These are phyloP conservation scores for Claviceps maximensis DNA, from an alignment of 2,329 filamentous ascomycete species.

Conservation along the genomic window DNA sequence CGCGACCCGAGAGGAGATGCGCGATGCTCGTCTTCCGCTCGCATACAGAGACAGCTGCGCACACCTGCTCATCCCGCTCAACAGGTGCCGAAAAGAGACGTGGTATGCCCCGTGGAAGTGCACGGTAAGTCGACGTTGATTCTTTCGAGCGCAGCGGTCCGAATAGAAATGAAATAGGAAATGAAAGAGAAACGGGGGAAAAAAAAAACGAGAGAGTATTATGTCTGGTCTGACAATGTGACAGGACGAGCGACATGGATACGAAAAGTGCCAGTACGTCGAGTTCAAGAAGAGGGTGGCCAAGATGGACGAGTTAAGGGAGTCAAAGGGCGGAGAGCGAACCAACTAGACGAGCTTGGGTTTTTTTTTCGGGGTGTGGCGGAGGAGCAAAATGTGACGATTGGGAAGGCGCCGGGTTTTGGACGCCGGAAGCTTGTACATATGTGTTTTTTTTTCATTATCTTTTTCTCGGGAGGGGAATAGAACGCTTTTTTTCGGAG, in stretches of 20 bases:
- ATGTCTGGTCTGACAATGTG: conserved; percentile 4
- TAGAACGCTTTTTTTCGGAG: neutral
- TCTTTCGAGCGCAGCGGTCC: neutral
- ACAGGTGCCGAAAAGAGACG: conserved; percentile 81
- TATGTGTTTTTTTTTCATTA: neutral
- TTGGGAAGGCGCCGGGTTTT: neutral
- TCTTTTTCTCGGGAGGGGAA: neutral
- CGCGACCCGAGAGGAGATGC: conserved; percentile 86
- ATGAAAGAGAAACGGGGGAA: neutral
- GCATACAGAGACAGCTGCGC: conserved; percentile 94
- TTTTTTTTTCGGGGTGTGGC: too few species aligned
- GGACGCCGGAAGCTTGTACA: conserved; percentile 1
- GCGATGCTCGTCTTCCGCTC: conserved; percentile 73
- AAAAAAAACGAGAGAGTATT: neutral
- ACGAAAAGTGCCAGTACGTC: conserved; percentile 98
- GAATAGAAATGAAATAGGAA: neutral
- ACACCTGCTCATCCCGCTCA: conserved; percentile 85
- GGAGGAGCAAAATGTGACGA: neutral
- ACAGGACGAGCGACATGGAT: conserved; percentile 89
- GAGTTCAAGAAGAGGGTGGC: conserved; percentile 97
- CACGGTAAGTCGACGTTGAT: conserved; percentile 48
- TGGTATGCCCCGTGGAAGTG: conserved; percentile 98
- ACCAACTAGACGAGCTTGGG: conserved; percentile 52
- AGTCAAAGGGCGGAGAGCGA: conserved; percentile 67
- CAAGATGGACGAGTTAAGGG: conserved; percentile 95